Base-by-base conservation (phyloP, 306 rosid species). In the Neltuma alba region DNA sequence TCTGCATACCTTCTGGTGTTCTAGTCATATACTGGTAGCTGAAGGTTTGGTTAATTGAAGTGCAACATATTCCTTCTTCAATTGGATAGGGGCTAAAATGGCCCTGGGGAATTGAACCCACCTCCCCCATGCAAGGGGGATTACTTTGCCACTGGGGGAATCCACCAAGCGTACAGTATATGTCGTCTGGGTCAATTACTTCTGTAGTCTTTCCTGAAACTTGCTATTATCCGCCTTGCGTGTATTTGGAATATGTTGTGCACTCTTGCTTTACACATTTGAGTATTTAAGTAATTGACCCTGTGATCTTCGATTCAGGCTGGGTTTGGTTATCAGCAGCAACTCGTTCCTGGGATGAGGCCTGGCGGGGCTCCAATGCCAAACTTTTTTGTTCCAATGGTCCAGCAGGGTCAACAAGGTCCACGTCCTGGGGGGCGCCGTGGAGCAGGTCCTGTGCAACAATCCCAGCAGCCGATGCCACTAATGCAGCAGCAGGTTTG, bases 291-390 rank as follows among this genome's bases (percentile, higher is more conserved):
- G 40, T 85, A 25, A 76, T 47, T n/a, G 44, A 34, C n/a, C 20
- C 47, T 47, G 10, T 36, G 40, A 25, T 13, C 10, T 30, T 28
- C 41, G 52, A 58, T 85, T 2, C 81, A 89, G 94, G 85, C 94
- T 79, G 94, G 91, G 72, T 93, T 89, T 80, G 97, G 98, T 82
- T 88, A 91, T 81, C 94, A 89, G 79, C 97, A 91, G 81, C 98
- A 89, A 71, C 93, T 93, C 70, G 88, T 90, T 76, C 88, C 94
- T 13, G 97, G 89, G 58, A 86, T 91, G 87, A 85, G 94, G 68
- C 92, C 94, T 55, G 93, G 92, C 50, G 88, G 88, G 20, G 92
- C 80, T 76, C 94, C 89, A 25, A 63, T 91, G 88, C 92, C 86
- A 36, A 86, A 88, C 78, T 91, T 80, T 83, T 88, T 88, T 85